phyloP scores from a whole-genome alignment of 192 early-diverging fungal species.

The Coemansia sp. region DNA sequence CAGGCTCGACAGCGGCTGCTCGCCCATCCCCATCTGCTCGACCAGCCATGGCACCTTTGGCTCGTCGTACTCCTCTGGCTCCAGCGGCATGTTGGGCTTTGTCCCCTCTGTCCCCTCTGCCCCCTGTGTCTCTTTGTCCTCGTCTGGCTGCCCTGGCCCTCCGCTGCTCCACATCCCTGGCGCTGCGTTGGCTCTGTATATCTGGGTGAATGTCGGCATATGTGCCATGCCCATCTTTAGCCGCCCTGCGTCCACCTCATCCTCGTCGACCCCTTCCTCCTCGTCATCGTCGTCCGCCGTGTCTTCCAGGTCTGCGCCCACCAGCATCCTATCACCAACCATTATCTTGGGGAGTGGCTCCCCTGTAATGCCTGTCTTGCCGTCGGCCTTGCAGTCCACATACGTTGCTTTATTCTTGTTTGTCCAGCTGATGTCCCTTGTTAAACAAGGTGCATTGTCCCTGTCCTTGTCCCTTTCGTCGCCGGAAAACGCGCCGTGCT shows the following conservation, averaged over 20 bases:
- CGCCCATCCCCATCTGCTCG: constrained; percentile 51
- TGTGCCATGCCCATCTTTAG: constrained; percentile 5
- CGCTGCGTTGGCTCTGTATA: constrained; percentile 30
- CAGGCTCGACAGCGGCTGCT: constrained; percentile 44
- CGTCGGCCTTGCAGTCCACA: not conserved
- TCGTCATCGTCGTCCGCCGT: not conserved
- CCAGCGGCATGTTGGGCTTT: constrained; percentile 43
- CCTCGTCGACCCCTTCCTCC: not conserved
- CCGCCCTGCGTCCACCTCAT: not conserved
- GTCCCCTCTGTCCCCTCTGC: too few species aligned
- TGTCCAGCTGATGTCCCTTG: not conserved
- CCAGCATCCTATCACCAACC: not conserved
- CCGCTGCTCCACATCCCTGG: constrained; percentile 40
- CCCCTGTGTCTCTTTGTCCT: not conserved
- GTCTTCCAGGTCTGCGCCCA: constrained; percentile 6
- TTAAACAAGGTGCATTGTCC: too few species aligned
- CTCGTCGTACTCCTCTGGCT: constrained; percentile 41
- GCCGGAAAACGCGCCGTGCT: not conserved
- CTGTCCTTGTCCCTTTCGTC: not conserved
- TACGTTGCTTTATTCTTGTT: not conserved
- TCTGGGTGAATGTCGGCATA: constrained; percentile 30
- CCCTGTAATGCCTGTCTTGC: not conserved
- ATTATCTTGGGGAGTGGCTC: not conserved
- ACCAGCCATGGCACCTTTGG: constrained; percentile 42
- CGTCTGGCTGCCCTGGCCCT: not conserved